phyloP scores from a whole-genome alignment of 192 early-diverging fungal genomes.

The Entomortierella chlamydospora region DNA sequence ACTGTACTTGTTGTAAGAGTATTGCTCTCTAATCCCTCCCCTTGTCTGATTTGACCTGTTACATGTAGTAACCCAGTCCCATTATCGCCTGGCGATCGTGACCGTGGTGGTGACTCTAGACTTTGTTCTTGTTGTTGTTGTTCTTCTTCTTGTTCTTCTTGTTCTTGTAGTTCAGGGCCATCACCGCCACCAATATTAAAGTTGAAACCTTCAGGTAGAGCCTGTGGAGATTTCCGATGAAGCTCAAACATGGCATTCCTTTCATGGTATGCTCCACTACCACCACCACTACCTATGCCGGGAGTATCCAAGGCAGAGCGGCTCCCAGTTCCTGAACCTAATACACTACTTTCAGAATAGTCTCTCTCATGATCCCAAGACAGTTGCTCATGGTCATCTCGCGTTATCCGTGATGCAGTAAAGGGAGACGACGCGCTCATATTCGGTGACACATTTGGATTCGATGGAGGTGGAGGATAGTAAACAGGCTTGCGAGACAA shows the following conservation, averaged over 20 bases:
- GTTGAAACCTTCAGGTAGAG: too few relatives aligned
- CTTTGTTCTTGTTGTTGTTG: conserved; percentile 3
- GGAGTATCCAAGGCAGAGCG: neutral
- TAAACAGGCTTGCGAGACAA: neutral
- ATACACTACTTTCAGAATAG: neutral
- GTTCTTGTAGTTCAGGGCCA: neutral
- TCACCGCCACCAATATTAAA: neutral
- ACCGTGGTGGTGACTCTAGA: too few relatives aligned
- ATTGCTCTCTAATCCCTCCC: neutral
- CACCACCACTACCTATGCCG: neutral
- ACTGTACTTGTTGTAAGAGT: neutral
- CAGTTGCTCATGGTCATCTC: neutral
- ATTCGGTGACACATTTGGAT: neutral
- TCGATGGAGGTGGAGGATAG: neutral
- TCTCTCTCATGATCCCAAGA: neutral
- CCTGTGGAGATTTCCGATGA: conserved; percentile 28
- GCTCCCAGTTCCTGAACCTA: neutral
- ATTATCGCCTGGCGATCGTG: too few relatives aligned
- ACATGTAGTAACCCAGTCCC: neutral
- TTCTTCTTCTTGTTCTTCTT: neutral
- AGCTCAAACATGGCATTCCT: conserved; percentile 19
- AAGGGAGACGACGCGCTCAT: neutral
- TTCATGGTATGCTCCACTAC: too few relatives aligned
- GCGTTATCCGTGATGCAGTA: neutral
- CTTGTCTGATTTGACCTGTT: too few relatives aligned